Evolutionary conservation across 257 asterid species (phyloP), one percentile per base, ranked within the genome.

Genomic region (Nicotiana benthamiana): DNA sequence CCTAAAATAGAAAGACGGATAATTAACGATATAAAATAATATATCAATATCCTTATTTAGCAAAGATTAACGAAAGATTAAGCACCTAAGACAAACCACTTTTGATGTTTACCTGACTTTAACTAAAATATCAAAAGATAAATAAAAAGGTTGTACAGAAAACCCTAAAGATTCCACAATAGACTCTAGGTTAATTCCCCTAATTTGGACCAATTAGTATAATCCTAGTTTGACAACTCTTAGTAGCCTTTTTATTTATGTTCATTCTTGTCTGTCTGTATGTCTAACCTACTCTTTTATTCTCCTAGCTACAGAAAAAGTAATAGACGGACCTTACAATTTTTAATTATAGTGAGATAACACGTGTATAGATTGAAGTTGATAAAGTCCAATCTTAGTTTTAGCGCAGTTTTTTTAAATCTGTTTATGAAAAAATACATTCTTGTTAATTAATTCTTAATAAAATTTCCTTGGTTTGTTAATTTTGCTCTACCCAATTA

Each of bases 221-320:
- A 74, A 74, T 74, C 61, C 61, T 74, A 74, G 40, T 74, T 74
- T 74, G 78, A 48, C 61, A 74, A 74, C 2, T 22, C 57, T 46
- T 72, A 5, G 36, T 43, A 24, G 61, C 78, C 78, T 48, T 74
- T 48, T 70, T 72, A 13, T 52, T 24, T 15, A 26, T 74, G 24
- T 46, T 48, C 43, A 48, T 48, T 74, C 78, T 74, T 74, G 78
- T 74, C 61, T 43, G 20, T 43, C 18, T 56, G 4, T 54, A 9
- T 52, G 59, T 52, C 59, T 74, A 74, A 54, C 43, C 26, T 74
- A 74, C 43, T 15, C 24, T 16, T 74, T 46, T 72, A 48, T 48
- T 67, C 54, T 67, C 53, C 18, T 36, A 36, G 54, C 54, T 36
- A 4, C 9, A 36, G 27, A 67, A 52, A 70, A 9, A 48, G 13